A percentile compares a stretch with the other conserved stretches of the same genome.
These are phyloP conservation scores for Cryptosporidium bovis DNA, from an alignment of 169 alveolate genomes.

Conservation along the genomic window DNA sequence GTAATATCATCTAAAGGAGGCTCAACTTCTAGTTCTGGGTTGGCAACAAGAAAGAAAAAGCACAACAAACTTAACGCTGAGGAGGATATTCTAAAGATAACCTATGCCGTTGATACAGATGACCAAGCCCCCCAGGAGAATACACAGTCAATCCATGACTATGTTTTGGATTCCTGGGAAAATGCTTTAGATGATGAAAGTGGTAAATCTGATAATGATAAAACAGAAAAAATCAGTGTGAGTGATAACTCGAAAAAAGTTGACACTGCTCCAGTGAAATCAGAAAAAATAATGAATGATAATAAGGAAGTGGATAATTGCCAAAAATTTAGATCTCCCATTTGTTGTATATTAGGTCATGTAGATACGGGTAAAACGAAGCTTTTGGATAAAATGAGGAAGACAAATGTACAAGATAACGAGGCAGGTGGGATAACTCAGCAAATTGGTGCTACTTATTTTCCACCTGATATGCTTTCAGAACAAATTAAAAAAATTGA, in stretches of 20 bases:
- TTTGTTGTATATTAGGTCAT: constrained; percentile 98
- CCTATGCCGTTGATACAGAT: constrained; percentile 27
- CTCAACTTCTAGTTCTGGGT: constrained; percentile 16
- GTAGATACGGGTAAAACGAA: constrained; percentile 99
- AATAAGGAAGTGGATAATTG: constrained; percentile 70
- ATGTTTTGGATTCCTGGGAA: constrained; percentile 76
- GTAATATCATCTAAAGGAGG: constrained; percentile 1
- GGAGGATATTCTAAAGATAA: constrained; percentile 55
- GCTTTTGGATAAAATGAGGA: constrained; percentile 97
- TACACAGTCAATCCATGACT: constrained; percentile 28
- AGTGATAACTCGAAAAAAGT: background rate
- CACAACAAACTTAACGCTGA: constrained; percentile 54
- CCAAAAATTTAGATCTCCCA: constrained; percentile 93
- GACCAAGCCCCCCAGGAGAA: constrained; percentile 67
- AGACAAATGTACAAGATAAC: constrained; percentile 97
- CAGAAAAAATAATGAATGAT: constrained; percentile 38
- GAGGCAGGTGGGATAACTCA: constrained; percentile 99
- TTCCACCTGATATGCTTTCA: constrained; percentile 95
- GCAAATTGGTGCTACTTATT: constrained; percentile 99
- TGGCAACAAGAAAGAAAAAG: constrained; percentile 51
- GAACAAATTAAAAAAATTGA: constrained; percentile 87
- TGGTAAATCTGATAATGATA: background rate
- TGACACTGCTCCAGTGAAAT: constrained; percentile 47
- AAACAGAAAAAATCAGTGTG: background rate
- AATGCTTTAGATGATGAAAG: constrained; percentile 20